Conservation (phyloP, 169 alveolate species). For the Plasmodium chabaudi region DNA sequence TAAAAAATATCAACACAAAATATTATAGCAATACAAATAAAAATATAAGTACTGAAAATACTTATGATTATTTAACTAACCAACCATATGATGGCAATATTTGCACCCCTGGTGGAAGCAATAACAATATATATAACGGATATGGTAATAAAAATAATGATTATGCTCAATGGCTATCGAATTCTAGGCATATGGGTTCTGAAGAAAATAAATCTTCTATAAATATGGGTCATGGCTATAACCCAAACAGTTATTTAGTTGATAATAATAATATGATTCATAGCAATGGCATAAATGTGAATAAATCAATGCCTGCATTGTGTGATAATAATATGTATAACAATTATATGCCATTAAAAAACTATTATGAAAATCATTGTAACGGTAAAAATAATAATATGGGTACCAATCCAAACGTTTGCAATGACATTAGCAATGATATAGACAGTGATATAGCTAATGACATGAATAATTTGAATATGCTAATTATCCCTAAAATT, state of each 20-base stretch:
- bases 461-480: conserved; percentile 7
- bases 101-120: background rate
- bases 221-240: conserved; percentile 1
- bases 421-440: background rate
- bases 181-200: background rate
- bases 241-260: conserved; percentile 8
- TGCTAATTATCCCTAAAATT: conserved; percentile 61
- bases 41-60: background rate
- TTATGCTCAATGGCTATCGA: conserved; percentile 1
- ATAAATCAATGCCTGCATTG: conserved; percentile 4
- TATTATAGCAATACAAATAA: background rate
- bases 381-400: background rate
- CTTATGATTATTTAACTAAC: background rate
- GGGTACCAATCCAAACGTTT: background rate
- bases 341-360: background rate
- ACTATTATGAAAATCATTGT: background rate
- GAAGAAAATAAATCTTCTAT: background rate
- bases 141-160: background rate
- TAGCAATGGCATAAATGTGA: background rate
- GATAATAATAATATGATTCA: background rate
- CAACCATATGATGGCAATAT: background rate
- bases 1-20: background rate
- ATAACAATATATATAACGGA: background rate
- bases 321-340: conserved; percentile 6
- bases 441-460: background rate